A percentile compares a stretch with the other conserved stretches of the same genome.
Conservation (phyloP, 2,329 filamentous ascomycete species). For the Aspergillus fumigatiaffinis region DNA sequence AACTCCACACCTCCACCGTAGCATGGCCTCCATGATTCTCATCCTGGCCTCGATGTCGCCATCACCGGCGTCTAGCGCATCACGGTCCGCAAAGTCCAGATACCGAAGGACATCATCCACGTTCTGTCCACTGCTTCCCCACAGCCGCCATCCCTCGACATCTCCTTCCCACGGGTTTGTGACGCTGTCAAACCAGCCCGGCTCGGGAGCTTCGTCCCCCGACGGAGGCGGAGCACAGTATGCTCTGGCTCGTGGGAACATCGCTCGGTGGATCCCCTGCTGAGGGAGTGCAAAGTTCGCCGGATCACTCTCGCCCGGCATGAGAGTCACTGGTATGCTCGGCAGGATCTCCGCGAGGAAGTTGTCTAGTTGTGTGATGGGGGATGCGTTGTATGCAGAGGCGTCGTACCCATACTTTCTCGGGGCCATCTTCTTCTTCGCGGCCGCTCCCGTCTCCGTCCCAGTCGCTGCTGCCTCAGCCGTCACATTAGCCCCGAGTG, state of each 20-base stretch:
- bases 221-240: conserved; percentile 51
- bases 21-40: conserved; percentile 90
- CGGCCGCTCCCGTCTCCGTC: conserved; percentile 20
- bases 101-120: conserved; percentile 94
- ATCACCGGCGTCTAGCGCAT: conserved; percentile 23
- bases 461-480: conserved; percentile 36
- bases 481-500: conserved; percentile 53
- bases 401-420: conserved; percentile 97
- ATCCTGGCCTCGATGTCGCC: conserved; percentile 63
- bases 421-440: conserved; percentile 46
- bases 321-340: conserved; percentile 79
- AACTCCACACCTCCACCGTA: conserved; percentile 84
- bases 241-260: conserved; percentile 73
- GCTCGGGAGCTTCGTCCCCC: conserved; percentile 37
- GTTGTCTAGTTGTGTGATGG: conserved; percentile 76
- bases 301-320: conserved; percentile 80
- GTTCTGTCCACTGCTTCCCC: conserved; percentile 87
- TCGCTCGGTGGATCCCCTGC: conserved; percentile 85
- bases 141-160: conserved; percentile 80
- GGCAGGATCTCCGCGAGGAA: conserved; percentile 80
- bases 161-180: conserved; percentile 94
- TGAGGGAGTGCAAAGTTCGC: conserved; percentile 88
- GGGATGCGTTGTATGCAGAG: conserved; percentile 78
- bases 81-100: conserved; percentile 51
- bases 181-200: conserved; percentile 78